These are phyloP conservation scores for Helotiales sp. DNA, from an alignment of 2,329 filamentous ascomycete genomes.

Conservation along the genomic window DNA sequence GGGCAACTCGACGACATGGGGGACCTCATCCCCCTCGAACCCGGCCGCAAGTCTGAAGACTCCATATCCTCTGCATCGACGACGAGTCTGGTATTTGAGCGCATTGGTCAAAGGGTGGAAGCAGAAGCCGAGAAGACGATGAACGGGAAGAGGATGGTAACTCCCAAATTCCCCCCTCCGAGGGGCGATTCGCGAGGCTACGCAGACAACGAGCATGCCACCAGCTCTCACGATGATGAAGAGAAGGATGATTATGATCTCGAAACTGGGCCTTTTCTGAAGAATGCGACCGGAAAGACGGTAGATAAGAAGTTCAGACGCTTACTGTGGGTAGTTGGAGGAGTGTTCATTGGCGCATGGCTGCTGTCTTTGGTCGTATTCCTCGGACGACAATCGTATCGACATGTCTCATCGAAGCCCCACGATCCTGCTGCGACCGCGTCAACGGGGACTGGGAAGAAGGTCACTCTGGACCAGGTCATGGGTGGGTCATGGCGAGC, in stretches of 20 bases:
- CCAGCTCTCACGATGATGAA: conserved; percentile 33
- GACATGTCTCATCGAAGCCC: conserved; percentile 64
- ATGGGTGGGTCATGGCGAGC: conserved; percentile 68
- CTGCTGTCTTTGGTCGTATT: conserved; percentile 70
- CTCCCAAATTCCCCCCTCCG: conserved; percentile 38
- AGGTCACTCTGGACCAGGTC: conserved; percentile 75
- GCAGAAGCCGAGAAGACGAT: conserved; percentile 28
- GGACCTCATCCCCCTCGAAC: conserved; percentile 35
- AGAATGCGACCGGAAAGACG: conserved; percentile 49
- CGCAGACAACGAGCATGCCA: conserved; percentile 36
- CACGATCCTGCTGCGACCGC: conserved; percentile 72
- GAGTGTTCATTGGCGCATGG: conserved; percentile 70
- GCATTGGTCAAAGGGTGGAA: conserved; percentile 61
- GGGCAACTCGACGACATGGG: conserved; percentile 39
- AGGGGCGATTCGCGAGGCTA: conserved; percentile 36
- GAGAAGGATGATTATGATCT: conserved; percentile 50
- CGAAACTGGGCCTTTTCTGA: conserved; percentile 50
- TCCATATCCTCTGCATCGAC: conserved; percentile 82
- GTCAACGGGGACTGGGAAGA: conserved; percentile 68
- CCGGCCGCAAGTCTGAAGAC: conserved; percentile 39
- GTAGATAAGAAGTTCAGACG: conserved; percentile 71
- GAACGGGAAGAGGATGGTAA: conserved; percentile 36
- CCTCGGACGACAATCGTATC: conserved; percentile 67
- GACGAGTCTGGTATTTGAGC: conserved; percentile 81
- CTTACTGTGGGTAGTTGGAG: conserved; percentile 58